A percentile compares a stretch with the other conserved stretches of the same genome.
Conservation (phyloP, 1,284 basidiomycete species). For the Agaricales sp. region DNA sequence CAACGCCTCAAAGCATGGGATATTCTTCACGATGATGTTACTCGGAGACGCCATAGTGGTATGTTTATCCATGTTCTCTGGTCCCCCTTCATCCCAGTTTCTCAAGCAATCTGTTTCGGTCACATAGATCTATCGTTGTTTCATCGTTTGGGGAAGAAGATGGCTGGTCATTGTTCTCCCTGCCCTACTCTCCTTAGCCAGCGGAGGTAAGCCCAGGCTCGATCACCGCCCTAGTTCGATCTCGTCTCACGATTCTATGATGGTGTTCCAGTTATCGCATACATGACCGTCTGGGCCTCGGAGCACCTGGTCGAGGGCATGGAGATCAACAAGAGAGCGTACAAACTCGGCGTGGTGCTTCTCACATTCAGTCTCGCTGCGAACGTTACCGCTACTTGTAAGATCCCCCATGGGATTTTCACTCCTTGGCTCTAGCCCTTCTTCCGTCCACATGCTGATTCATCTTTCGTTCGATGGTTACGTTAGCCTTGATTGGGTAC, state of each 20-base stretch:
- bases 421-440: background rate
- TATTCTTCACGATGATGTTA: background rate
- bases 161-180: background rate
- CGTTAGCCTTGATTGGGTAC: background rate
- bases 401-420: background rate
- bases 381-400: background rate
- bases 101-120: too few relatives aligned
- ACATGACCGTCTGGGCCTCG: background rate
- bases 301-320: background rate
- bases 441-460: background rate
- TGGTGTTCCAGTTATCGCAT: background rate
- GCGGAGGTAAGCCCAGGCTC: background rate
- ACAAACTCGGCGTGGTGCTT: background rate
- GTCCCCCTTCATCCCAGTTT: too few relatives aligned
- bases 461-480: too few relatives aligned
- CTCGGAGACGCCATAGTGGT: background rate
- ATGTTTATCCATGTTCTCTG: too few relatives aligned
- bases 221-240: background rate
- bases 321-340: background rate
- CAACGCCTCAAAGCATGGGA: too few relatives aligned
- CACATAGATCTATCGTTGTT: background rate
- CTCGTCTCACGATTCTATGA: background rate
- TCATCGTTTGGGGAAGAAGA: background rate
- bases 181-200: background rate
- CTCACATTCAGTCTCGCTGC: background rate